Percentiles rank a stretch among this genome's conserved stretches.
Conservation (phyloP, 192 early-diverging fungal genomes). For the Umbelopsis vinacea region DNA sequence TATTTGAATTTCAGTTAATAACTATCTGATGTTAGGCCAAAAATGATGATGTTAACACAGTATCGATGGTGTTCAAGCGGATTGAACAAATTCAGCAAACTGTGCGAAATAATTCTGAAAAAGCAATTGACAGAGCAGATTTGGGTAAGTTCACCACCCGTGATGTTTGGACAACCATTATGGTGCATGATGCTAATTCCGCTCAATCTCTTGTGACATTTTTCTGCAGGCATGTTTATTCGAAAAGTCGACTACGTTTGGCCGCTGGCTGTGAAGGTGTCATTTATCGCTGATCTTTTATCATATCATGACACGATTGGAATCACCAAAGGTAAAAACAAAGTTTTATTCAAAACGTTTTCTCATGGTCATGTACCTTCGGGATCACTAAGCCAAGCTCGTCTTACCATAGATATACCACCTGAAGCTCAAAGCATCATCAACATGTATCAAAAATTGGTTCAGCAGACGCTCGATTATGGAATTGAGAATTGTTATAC, state of each 20-base stretch:
- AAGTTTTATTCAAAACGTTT: neutral
- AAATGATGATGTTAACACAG: constrained; percentile 43
- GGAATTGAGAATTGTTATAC: constrained; percentile 48
- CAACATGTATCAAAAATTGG: constrained; percentile 36
- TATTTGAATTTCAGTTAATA: neutral
- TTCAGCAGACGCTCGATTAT: constrained; percentile 40
- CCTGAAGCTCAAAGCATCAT: constrained; percentile 17
- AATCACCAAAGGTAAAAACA: constrained; percentile 20
- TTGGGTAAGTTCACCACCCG: constrained; percentile 27
- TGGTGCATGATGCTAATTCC: constrained; percentile 17
- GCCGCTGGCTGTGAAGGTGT: constrained; percentile 53
- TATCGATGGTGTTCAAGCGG: constrained; percentile 41
- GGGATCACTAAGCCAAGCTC: neutral
- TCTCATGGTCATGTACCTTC: neutral
- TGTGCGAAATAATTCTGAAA: constrained; percentile 22
- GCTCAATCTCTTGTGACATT: too few species aligned
- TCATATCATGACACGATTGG: constrained; percentile 29
- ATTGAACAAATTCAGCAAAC: constrained; percentile 24
- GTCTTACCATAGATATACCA: constrained; percentile 12
- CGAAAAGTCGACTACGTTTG: constrained; percentile 62
- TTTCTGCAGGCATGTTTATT: constrained; percentile 61
- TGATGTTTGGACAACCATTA: constrained; percentile 2
- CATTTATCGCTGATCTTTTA: constrained; percentile 50
- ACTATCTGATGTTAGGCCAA: constrained; percentile 14
- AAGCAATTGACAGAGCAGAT: constrained; percentile 28